Conservation (phyloP, 305 asterid genomes). For the Ilex paraguariensis region DNA sequence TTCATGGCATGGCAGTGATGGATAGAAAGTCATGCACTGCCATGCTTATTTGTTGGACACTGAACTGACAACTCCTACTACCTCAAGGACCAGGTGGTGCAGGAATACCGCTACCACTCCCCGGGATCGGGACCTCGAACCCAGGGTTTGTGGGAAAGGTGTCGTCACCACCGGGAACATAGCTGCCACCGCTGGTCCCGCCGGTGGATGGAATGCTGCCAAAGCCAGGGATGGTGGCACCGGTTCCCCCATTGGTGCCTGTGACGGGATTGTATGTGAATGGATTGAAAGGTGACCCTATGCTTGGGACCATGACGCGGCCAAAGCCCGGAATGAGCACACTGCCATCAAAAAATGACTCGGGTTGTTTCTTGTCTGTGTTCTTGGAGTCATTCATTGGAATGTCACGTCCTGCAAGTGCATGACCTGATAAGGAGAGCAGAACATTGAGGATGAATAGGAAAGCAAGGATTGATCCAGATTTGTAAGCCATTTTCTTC, state of each 20-base stretch:
- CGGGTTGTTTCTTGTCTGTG: constrained; percentile 32
- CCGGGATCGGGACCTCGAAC: constrained; percentile 44
- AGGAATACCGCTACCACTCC: constrained; percentile 18
- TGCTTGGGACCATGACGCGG: constrained; percentile 47
- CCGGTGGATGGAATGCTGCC: constrained; percentile 24
- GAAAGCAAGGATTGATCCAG: constrained; percentile 18
- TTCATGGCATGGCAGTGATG: too few species aligned
- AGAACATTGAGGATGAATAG: constrained; percentile 19
- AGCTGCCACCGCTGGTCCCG: constrained; percentile 5
- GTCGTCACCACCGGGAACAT: constrained; percentile 68
- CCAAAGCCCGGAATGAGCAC: constrained; percentile 74
- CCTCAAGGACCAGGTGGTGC: too few species aligned
- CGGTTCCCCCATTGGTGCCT: constrained; percentile 41
- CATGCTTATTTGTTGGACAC: too few species aligned
- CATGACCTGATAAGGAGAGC: constrained; percentile 13
- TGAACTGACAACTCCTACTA: too few species aligned
- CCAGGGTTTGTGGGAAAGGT: constrained; percentile 62
- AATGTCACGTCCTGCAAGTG: constrained; percentile 31
- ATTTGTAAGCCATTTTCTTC: constrained; percentile 36
- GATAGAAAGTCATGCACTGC: too few species aligned
- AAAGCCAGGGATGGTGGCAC: constrained; percentile 25
- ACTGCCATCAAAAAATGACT: constrained; percentile 46
- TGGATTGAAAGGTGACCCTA: constrained; percentile 32
- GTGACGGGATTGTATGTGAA: constrained; percentile 64
- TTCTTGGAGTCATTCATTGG: constrained; percentile 20